Percentiles rank a stretch among this genome's conserved stretches.
These are phyloP conservation scores for Dipodascopsis tothii DNA, from an alignment of 805 yeast genomes.

Conservation along the genomic window DNA sequence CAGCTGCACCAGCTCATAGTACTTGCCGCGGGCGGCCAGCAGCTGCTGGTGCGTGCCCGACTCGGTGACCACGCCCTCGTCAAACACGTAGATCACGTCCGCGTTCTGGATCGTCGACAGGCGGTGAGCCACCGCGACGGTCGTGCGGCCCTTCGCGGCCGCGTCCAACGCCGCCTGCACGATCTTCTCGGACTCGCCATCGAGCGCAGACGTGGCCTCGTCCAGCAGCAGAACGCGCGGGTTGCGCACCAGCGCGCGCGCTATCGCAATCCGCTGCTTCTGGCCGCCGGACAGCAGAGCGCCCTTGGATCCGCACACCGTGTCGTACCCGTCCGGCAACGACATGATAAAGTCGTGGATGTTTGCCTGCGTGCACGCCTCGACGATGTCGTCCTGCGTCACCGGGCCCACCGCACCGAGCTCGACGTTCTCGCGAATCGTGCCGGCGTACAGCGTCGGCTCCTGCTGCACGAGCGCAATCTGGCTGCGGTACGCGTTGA, in stretches of 20 bases:
- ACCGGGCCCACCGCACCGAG: constrained; percentile 39
- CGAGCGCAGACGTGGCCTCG: constrained; percentile 50
- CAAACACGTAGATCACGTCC: constrained; percentile 44
- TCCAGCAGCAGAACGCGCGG: constrained; percentile 50
- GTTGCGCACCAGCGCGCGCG: constrained; percentile 50
- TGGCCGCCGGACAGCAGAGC: constrained; percentile 57
- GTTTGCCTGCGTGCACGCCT: constrained; percentile 47
- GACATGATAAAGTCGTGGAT: constrained; percentile 49
- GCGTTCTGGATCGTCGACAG: constrained; percentile 53
- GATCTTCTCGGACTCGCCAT: constrained; percentile 54
- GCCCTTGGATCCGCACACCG: constrained; percentile 43
- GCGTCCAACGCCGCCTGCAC: constrained; percentile 53
- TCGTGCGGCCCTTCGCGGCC: constrained; percentile 57
- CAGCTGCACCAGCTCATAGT: constrained; percentile 35
- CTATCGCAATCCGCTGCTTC: constrained; percentile 56
- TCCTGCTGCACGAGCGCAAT: constrained; percentile 60
- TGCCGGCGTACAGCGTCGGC: constrained; percentile 51
- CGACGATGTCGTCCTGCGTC: constrained; percentile 40
- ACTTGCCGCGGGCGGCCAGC: constrained; percentile 32
- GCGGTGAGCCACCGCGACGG: constrained; percentile 69
- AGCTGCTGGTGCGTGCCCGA: constrained; percentile 41
- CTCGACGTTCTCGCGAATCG: constrained; percentile 48
- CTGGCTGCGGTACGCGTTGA: constrained; percentile 42
- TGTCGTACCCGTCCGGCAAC: constrained; percentile 55
- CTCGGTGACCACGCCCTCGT: constrained; percentile 49